Evolutionary conservation across 305 asterid species (phyloP).

Genomic region (Ajuga reptans): DNA sequence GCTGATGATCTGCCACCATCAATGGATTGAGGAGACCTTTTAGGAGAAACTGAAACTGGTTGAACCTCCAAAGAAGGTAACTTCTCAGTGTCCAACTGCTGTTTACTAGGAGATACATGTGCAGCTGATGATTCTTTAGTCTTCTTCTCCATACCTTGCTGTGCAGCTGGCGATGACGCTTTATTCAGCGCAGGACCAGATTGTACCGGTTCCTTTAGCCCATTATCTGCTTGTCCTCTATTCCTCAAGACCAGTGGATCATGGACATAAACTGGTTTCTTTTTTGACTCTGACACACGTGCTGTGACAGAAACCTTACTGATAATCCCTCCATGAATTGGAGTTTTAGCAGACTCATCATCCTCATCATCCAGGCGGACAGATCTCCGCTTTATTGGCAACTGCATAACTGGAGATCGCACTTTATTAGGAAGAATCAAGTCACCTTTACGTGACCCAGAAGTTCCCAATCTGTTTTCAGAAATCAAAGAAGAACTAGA

Average conservation of each 20-base stretch:
- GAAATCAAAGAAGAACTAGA: conserved; percentile 32
- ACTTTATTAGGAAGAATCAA: conserved; percentile 29
- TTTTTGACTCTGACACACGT: conserved; percentile 29
- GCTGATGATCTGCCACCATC: conserved; percentile 27
- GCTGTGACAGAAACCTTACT: conserved; percentile 34
- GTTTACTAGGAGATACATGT: conserved; percentile 27
- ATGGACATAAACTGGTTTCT: conserved; percentile 28
- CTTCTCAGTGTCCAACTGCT: conserved; percentile 35
- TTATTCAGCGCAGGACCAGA: conserved; percentile 28
- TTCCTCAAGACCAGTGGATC: conserved; percentile 29
- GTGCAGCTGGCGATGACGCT: conserved; percentile 30
- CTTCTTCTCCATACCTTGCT: conserved; percentile 39
- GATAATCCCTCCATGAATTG: conserved; percentile 65
- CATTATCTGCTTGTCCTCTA: conserved; percentile 31
- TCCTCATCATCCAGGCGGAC: conserved; percentile 65
- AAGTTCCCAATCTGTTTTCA: conserved; percentile 30
- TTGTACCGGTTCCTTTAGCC: conserved; percentile 36
- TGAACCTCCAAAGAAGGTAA: conserved; percentile 31
- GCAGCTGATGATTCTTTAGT: conserved; percentile 30
- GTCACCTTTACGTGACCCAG: conserved; percentile 29
- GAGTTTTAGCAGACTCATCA: conserved; percentile 78
- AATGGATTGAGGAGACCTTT: conserved; percentile 34
- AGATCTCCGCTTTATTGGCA: conserved; percentile 64
- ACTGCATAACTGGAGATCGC: conserved; percentile 32
- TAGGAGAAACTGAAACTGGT: conserved; percentile 45